Percentiles rank a stretch among this genome's conserved stretches.
These are phyloP conservation scores for Cyclotella sp. DNA, from an alignment of 108 stramenopile genomes.

Conservation along the genomic window DNA sequence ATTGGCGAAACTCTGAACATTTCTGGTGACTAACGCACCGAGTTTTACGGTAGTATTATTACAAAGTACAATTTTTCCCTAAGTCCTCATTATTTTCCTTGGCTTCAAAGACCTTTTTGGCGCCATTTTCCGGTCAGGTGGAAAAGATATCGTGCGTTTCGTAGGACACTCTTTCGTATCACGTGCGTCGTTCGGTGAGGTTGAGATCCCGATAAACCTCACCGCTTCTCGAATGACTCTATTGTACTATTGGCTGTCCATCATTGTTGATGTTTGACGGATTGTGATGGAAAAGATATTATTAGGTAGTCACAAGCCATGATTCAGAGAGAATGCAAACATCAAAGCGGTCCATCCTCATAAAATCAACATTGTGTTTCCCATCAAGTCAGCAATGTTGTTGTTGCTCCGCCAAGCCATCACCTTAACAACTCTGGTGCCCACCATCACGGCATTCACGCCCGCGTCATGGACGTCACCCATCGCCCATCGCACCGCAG, in stretches of 20 bases:
- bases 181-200: too few species aligned
- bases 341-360: too few species aligned
- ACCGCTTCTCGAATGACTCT: too few species aligned
- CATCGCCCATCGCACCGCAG: not conserved
- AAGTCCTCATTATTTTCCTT: not conserved
- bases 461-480: not conserved
- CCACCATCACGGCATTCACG: conserved; percentile 10
- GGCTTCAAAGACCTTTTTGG: not conserved
- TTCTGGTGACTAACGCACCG: too few species aligned
- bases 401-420: not conserved
- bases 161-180: not conserved
- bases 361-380: too few species aligned
- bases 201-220: not conserved
- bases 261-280: not conserved
- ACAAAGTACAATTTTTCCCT: too few species aligned
- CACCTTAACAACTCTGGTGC: not conserved
- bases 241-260: too few species aligned
- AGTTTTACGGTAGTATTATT: too few species aligned
- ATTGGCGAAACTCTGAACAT: too few species aligned
- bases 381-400: not conserved
- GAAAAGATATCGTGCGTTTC: conserved; percentile 1
- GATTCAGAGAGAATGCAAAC: too few species aligned
- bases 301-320: not conserved
- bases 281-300: conserved; percentile 1
- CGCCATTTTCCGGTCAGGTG: not conserved